Percentiles rank a stretch among this genome's conserved stretches.
Conservation (phyloP, 1,139 yeast genomes). For the Geotrichum carabidarum region DNA sequence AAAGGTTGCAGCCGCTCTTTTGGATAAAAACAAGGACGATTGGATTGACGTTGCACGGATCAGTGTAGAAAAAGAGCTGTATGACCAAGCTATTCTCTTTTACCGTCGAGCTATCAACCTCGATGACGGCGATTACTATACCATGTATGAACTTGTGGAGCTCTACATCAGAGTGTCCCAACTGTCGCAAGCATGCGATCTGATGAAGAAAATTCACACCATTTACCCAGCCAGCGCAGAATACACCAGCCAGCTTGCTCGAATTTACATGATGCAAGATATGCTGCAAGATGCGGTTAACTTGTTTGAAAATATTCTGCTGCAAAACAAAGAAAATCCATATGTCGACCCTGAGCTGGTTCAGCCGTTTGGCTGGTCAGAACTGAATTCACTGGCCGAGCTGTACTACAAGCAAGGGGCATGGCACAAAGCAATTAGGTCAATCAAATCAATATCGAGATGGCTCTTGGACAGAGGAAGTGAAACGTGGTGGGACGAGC, state of each 20-base stretch:
- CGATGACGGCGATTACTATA: conserved; percentile 50
- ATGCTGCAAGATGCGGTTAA: conserved; percentile 76
- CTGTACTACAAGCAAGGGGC: conserved; percentile 64
- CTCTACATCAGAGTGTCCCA: conserved; percentile 62
- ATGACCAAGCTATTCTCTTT: conserved; percentile 78
- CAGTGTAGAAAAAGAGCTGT: conserved; percentile 64
- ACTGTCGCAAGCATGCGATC: conserved; percentile 67
- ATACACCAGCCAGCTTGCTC: conserved; percentile 68
- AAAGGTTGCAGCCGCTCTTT: conserved; percentile 80
- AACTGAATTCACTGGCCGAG: conserved; percentile 76
- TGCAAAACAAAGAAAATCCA: conserved; percentile 24
- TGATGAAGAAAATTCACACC: conserved; percentile 58
- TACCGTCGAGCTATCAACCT: conserved; percentile 67
- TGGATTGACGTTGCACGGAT: conserved; percentile 83
- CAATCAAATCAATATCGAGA: conserved; percentile 67
- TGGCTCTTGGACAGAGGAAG: conserved; percentile 72
- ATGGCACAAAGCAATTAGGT: conserved; percentile 58
- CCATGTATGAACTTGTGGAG: conserved; percentile 49
- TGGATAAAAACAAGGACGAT: conserved; percentile 62
- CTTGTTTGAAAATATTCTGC: conserved; percentile 50
- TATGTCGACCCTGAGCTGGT: conserved; percentile 25
- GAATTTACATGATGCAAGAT: conserved; percentile 68
- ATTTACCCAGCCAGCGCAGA: conserved; percentile 58
- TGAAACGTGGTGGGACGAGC: conserved; percentile 82
- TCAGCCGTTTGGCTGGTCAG: conserved; percentile 72